phyloP scores from a whole-genome alignment of 1,284 basidiomycete genomes.

The Salmacisia buchloeana region DNA sequence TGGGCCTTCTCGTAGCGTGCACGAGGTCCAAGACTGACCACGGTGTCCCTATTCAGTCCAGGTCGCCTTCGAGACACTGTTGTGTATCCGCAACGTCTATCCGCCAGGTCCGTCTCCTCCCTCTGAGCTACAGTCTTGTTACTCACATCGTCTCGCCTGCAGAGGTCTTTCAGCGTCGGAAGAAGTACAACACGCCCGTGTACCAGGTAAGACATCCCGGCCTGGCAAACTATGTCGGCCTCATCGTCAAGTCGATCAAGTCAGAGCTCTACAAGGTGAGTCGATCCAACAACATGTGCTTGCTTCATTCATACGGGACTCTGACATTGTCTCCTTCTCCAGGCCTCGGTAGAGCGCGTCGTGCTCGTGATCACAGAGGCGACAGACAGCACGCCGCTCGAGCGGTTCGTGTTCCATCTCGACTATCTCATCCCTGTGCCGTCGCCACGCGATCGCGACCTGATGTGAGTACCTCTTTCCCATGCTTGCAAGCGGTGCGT shows the following conservation, averaged over 20 bases:
- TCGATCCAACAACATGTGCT: not conserved
- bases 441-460: slow-evolving; percentile 1
- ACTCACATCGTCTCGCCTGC: too few relatives aligned
- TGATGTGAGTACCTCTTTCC: not conserved
- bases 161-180: slow-evolving; percentile 6
- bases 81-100: slow-evolving; percentile 4
- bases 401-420: slow-evolving; percentile 9
- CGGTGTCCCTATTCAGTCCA: not conserved
- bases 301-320: too few relatives aligned
- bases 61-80: slow-evolving; percentile 2
- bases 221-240: slow-evolving; percentile 6
- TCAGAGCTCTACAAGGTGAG: slow-evolving; percentile 2
- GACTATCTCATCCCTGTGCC: slow-evolving; percentile 8
- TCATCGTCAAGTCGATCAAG: slow-evolving; percentile 7
- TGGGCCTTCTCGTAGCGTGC: not conserved
- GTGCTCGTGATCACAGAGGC: not conserved
- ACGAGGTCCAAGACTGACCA: not conserved
- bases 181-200: slow-evolving; percentile 9
- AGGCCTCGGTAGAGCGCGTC: slow-evolving; percentile 2
- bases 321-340: not conserved
- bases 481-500: not conserved
- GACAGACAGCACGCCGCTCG: not conserved
- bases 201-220: slow-evolving; percentile 7
- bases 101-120: slow-evolving; percentile 1
- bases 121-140: too few relatives aligned